Conservation (phyloP, 1,284 basidiomycete species). For the Schizophyllum amplum region DNA sequence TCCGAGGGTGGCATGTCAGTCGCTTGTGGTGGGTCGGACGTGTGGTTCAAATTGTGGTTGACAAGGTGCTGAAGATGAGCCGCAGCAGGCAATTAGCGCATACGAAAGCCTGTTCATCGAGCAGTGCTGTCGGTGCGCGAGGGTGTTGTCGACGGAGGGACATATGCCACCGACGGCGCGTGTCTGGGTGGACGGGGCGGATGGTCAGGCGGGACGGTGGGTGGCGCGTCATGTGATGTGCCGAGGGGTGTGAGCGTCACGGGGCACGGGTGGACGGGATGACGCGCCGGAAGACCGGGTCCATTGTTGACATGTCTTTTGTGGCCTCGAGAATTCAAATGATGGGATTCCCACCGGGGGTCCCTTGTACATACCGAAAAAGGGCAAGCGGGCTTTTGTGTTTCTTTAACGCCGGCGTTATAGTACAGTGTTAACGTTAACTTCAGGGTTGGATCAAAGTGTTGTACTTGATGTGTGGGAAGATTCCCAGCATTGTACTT, state of each 20-base stretch:
- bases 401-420: too few relatives aligned
- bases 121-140: conserved; percentile 46
- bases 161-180: conserved; percentile 65
- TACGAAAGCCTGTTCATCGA: conserved; percentile 56
- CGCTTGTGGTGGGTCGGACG: conserved; percentile 36
- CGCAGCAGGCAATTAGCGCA: conserved; percentile 39
- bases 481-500: too few relatives aligned
- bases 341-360: too few relatives aligned
- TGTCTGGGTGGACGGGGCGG: conserved; percentile 34
- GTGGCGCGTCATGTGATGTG: conserved; percentile 47
- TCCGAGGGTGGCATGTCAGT: conserved; percentile 41
- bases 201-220: conserved; percentile 32
- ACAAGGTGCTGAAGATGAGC: conserved; percentile 10
- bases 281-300: neutral
- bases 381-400: neutral
- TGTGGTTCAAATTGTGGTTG: conserved; percentile 11
- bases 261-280: conserved; percentile 1
- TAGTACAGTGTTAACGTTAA: too few relatives aligned
- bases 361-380: conserved; percentile 2
- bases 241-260: conserved; percentile 3
- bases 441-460: too few relatives aligned
- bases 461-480: too few relatives aligned
- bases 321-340: too few relatives aligned
- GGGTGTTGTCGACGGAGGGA: conserved; percentile 57
- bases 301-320: too few relatives aligned